Evolutionary conservation across 1,139 yeast species (phyloP), one percentile per base, ranked within the genome.

Genomic region (Arxiozyma slooffiae): DNA sequence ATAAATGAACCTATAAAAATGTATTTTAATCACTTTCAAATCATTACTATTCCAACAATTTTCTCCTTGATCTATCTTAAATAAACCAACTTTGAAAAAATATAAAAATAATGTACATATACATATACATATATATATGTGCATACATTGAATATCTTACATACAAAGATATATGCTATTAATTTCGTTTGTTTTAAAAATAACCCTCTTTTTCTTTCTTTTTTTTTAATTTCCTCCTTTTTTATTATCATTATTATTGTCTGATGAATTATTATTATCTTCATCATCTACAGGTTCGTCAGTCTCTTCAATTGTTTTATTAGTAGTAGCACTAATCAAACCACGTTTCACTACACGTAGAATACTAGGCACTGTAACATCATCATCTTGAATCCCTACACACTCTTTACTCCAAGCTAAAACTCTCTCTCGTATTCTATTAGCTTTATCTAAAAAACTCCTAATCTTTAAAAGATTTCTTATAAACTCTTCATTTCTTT

Each of bases 401-500:
- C 86, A 85, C 64, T 89, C 97, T 60, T 79, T 78, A 51, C 94
- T 86, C 97, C 97, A 89, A 60, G 78, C 78, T 56, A 73, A 76
- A 47, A 90, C 77, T 57, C 81, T 79, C 48, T 76, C 76, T 59
- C 85, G 83, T 57, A 85, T 75, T 53, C 92, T 71, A 59, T 85
- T 88, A 0, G 96, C 92, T 57, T 87, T 77, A 38, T 85, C 80
- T 24, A 90, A 71, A 1, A 90, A 94, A 60, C 77, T 77, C 57
- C 97, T 76, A 45, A 92, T 77, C 42, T 75, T 78, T 23, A 79
- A 73, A 64, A 92, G 72, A 56, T 89, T 85, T 60, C 94, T 77
- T 50, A 89, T 83, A 64, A 85, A 90, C 67, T 92, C 97, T 64
- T 87, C 90, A 61, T 88, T 88, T 63, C 97, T 76, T 68, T 92